Conservation (phyloP, 192 early-diverging fungal species). For the Pilobolus umbonatus region DNA sequence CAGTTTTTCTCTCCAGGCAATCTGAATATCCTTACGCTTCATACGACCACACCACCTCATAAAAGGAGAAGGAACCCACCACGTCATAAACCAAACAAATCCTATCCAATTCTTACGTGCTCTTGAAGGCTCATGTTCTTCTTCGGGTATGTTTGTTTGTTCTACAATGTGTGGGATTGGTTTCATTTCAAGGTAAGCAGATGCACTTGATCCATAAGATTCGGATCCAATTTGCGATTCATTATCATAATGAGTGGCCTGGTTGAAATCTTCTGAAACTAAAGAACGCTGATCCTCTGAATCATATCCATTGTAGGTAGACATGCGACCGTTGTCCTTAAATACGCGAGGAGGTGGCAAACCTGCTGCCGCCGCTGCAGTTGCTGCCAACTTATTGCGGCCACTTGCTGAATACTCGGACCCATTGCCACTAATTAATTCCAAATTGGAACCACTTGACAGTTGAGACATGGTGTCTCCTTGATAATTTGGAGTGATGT, state of each 20-base stretch:
- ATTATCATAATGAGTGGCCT: constrained; percentile 15
- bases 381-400: constrained; percentile 1
- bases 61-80: constrained; percentile 75
- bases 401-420: constrained; percentile 2
- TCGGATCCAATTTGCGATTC: constrained; percentile 23
- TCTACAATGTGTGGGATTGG: constrained; percentile 5
- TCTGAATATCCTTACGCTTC: constrained; percentile 69
- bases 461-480: constrained; percentile 19
- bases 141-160: constrained; percentile 32
- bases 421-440: not conserved
- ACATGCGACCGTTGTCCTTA: constrained; percentile 4
- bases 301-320: too few species aligned
- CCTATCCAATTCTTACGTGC: constrained; percentile 78
- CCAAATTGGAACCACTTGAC: constrained; percentile 18
- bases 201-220: constrained; percentile 1
- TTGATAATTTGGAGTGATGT: constrained; percentile 6
- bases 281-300: constrained; percentile 28
- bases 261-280: constrained; percentile 30
- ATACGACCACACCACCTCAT: constrained; percentile 72
- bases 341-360: constrained; percentile 7
- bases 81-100: constrained; percentile 72
- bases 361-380: constrained; percentile 15
- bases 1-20: constrained; percentile 98
- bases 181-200: constrained; percentile 1
- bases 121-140: constrained; percentile 40